Base-by-base conservation (phyloP, 1,284 basidiomycete genomes). In the Moniliophthora roreri region DNA sequence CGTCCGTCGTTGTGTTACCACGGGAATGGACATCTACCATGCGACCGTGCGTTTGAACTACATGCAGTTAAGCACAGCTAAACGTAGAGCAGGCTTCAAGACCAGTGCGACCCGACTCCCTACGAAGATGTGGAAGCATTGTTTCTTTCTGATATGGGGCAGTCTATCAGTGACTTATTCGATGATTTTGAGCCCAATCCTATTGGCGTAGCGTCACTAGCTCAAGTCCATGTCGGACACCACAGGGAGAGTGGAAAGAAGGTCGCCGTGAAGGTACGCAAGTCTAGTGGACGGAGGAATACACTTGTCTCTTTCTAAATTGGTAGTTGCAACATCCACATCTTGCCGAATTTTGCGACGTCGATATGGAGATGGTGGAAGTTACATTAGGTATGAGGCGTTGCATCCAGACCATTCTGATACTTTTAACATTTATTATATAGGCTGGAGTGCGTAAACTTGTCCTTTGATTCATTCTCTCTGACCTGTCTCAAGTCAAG, bases 131-230 rank as follows among this genome's bases (percentile, higher is more conserved):
- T 95, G 3, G 80, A 91, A 61, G 70, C 69, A 2, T 74, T 95
- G 51, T 91, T 94, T 67, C 60, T 85, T 13, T 74, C 76, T 4
- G 92, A 95, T 64, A 85, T 91, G 65, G 91, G 90, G 7, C 65
- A 69, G 34, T 72, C 80, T 0, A 77, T 91, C 35, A 71, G 73
- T 1, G 85, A 88, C 8, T 65, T 89, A 35, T 92, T 97, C 63
- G 81, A 85, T 32, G 84, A 93, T 54, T 96, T 99, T 66, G 85
- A 98, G 61, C 84, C 85, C 3, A 77, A 78, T n/a, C 96, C 97
- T 9, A 90, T 99, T 51, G 97, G 97, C 5, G 94, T 97, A 8
- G 95, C 95, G 4, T 95, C 87, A 64, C 74, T 99, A 32, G 96
- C 95, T 6, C 96, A 99, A 69, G 97, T 99, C 5, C 97, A 99